phyloP scores from a whole-genome alignment of 768 basidiomycete genomes.

The Termitomyces sp. region DNA sequence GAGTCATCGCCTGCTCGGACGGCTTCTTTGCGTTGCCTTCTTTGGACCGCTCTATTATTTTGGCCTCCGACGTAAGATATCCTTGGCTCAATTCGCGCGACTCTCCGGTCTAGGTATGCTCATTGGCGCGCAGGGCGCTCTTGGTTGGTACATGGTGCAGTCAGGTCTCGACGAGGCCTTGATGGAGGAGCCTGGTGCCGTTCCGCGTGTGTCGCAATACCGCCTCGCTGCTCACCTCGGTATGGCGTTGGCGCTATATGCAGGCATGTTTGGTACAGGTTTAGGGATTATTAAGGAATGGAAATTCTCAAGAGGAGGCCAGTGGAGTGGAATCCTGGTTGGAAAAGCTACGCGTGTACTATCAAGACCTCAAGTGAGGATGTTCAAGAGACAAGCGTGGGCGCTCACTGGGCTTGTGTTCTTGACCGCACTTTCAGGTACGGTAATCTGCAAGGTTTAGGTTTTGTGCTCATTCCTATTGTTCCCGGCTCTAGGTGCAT shows the following conservation, averaged over 20 bases:
- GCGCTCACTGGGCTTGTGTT: conserved; percentile 75
- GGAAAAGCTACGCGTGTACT: conserved; percentile 40
- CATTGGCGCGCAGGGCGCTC: conserved; percentile 84
- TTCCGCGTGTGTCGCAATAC: conserved; percentile 96
- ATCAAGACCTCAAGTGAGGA: conserved; percentile 47
- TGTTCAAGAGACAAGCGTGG: conserved; percentile 56
- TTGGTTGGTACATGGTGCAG: conserved; percentile 99
- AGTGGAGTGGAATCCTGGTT: conserved; percentile 51
- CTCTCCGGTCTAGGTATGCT: conserved; percentile 71
- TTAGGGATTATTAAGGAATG: conserved; percentile 74
- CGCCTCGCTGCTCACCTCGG: conserved; percentile 91
- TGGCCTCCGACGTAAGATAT: conserved; percentile 60
- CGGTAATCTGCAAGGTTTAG: conserved; percentile 10
- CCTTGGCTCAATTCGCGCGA: conserved; percentile 52
- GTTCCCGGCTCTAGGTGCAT: conserved; percentile 63
- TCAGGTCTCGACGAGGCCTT: conserved; percentile 86
- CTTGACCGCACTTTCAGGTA: conserved; percentile 89
- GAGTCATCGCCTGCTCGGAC: conserved; percentile 90
- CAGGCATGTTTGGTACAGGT: conserved; percentile 85
- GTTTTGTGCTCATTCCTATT: neutral
- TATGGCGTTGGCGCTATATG: conserved; percentile 85
- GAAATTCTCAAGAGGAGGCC: conserved; percentile 53
- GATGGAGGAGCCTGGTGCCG: conserved; percentile 73
- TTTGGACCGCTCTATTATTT: conserved; percentile 84
- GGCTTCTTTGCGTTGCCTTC: conserved; percentile 78